Percentiles rank a stretch among this genome's conserved stretches.
Conservation (phyloP, 2,329 filamentous ascomycete species). For the Penicillium sp. region DNA sequence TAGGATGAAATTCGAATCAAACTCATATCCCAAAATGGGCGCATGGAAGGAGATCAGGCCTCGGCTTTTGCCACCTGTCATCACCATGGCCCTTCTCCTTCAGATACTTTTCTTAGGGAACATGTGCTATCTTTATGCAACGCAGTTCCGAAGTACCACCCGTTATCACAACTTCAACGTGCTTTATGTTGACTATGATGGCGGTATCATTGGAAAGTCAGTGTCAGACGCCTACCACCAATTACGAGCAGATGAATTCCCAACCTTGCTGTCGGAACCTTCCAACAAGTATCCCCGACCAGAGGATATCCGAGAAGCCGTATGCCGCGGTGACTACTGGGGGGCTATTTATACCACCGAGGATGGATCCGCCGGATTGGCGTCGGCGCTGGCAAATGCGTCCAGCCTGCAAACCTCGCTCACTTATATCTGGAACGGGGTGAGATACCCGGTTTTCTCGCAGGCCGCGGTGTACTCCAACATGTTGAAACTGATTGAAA, state of each 20-base stretch:
- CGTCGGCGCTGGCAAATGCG: neutral
- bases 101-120: constrained; percentile 13
- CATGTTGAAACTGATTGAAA: neutral
- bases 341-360: neutral
- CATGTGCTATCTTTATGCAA: constrained; percentile 17
- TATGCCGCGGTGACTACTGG: constrained; percentile 4
- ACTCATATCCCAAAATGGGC: neutral
- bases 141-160: constrained; percentile 6
- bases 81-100: constrained; percentile 8
- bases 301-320: neutral
- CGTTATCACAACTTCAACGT: constrained; percentile 27
- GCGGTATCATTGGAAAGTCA: constrained; percentile 26
- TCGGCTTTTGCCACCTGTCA: neutral
- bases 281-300: neutral
- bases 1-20: neutral
- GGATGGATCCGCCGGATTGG: neutral
- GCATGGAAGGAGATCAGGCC: neutral
- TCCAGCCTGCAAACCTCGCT: neutral
- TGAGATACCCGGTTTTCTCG: constrained; percentile 1
- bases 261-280: neutral
- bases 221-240: constrained; percentile 23
- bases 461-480: neutral
- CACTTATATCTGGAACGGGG: constrained; percentile 3
- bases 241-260: neutral
- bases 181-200: constrained; percentile 33